Evolutionary conservation across 495 filamentous ascomycete genomes (phyloP).

Genomic region (Arthonia radiata): DNA sequence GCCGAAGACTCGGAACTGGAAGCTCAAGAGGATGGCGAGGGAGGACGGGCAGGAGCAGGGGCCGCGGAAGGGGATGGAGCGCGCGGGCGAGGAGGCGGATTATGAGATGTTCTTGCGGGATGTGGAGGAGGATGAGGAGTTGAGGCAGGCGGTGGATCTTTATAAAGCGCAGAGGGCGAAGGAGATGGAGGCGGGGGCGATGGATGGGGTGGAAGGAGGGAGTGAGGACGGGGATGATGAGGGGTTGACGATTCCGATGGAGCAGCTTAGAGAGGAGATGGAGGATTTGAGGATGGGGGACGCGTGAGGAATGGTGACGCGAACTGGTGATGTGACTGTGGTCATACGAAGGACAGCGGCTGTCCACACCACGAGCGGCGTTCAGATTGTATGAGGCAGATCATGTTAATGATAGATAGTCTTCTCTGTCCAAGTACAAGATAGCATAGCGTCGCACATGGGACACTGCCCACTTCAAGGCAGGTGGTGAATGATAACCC

Average conservation of each 20-base stretch:
- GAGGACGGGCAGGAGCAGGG: slow-evolving; percentile 68
- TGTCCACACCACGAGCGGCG: no score
- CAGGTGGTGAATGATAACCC: no score
- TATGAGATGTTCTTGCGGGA: slow-evolving; percentile 94
- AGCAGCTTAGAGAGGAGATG: slow-evolving; percentile 33
- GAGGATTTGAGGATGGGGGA: slow-evolving; percentile 31
- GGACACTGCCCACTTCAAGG: no score
- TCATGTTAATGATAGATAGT: no score
- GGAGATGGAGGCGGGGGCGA: slow-evolving; percentile 6
- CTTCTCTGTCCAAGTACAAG: no score
- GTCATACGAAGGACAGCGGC: no score
- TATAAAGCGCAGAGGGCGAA: slow-evolving; percentile 43
- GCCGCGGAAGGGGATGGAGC: slow-evolving; percentile 54
- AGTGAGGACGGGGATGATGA: slow-evolving; percentile 21
- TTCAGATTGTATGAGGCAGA: no score
- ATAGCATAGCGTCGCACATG: no score
- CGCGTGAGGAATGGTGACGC: slow-evolving; percentile 6
- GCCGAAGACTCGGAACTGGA: slow-evolving; percentile 66
- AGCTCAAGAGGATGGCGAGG: slow-evolving; percentile 72
- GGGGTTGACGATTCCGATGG: slow-evolving; percentile 19
- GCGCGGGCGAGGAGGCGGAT: no score
- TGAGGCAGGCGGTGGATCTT: slow-evolving; percentile 56
- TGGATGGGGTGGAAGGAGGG: slow-evolving; percentile 12
- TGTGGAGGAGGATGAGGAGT: slow-evolving; percentile 82
- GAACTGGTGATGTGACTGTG: no score